These are phyloP conservation scores for Keithomyces neogunnii DNA, from an alignment of 2,329 filamentous ascomycete genomes.

Conservation along the genomic window DNA sequence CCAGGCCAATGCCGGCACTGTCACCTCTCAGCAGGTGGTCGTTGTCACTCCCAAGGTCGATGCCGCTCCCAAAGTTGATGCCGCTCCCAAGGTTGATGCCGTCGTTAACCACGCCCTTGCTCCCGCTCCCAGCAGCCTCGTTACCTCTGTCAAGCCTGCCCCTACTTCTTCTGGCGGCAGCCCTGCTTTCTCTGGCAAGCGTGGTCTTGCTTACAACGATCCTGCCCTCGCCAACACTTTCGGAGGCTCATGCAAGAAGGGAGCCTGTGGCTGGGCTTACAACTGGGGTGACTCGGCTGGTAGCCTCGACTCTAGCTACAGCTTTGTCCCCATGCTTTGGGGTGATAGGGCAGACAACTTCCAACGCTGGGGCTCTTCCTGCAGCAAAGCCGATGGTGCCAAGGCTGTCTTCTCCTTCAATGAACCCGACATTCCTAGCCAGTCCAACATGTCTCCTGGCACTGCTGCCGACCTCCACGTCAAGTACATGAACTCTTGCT, in stretches of 20 bases:
- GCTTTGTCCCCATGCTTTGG: constrained; percentile 64
- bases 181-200: constrained; percentile 36
- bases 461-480: constrained; percentile 45
- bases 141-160: not conserved
- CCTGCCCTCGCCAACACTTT: constrained; percentile 44
- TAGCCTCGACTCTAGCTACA: constrained; percentile 34
- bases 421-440: constrained; percentile 56
- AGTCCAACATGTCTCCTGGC: constrained; percentile 48
- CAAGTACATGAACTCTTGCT: constrained; percentile 46
- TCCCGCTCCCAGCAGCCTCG: constrained; percentile 7
- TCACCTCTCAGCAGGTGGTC: not conserved
- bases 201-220: constrained; percentile 62
- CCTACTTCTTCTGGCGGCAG: constrained; percentile 1
- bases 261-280: constrained; percentile 51
- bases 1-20: not conserved
- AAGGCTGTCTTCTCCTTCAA: constrained; percentile 60
- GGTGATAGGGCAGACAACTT: constrained; percentile 35
- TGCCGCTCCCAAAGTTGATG: constrained; percentile 2
- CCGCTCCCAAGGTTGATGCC: constrained; percentile 5
- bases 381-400: constrained; percentile 41
- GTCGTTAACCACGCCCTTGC: not conserved
- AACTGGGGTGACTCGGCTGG: constrained; percentile 53
- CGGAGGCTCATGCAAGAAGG: constrained; percentile 24
- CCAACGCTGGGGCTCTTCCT: constrained; percentile 40
- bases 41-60: not conserved